A percentile compares a stretch with the other conserved stretches of the same genome.
phyloP scores from a whole-genome alignment of 352 stramenopile genomes.

The Globisporangium acanthophoron region DNA sequence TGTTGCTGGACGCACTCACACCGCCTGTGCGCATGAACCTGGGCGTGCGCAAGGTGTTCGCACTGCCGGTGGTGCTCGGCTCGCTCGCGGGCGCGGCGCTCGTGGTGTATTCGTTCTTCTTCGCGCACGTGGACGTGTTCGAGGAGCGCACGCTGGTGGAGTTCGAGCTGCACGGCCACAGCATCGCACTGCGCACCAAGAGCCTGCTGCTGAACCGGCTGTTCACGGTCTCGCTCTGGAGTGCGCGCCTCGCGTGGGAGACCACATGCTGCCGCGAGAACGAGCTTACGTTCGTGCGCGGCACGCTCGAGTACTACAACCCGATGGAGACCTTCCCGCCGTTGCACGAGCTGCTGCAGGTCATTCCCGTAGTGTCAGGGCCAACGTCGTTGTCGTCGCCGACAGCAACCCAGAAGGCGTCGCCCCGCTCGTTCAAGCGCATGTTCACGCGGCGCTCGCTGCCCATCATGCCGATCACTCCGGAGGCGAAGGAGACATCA shows the following conservation, averaged over 20 bases:
- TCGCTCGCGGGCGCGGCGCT: conserved; percentile 16
- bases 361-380: background rate
- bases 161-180: conserved; percentile 15
- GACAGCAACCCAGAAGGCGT: background rate
- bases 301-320: conserved; percentile 36
- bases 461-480: background rate
- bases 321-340: conserved; percentile 39
- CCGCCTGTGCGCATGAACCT: conserved; percentile 21
- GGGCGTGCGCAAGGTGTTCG: conserved; percentile 17
- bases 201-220: conserved; percentile 34
- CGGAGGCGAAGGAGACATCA: background rate
- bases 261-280: conserved; percentile 22
- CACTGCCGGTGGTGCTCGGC: conserved; percentile 17
- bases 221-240: conserved; percentile 43
- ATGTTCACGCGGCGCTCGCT: background rate
- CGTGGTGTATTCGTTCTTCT: conserved; percentile 28
- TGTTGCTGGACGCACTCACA: conserved; percentile 40
- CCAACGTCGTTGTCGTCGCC: background rate
- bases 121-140: conserved; percentile 19
- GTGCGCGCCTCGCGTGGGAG: conserved; percentile 28
- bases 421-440: background rate
- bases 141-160: conserved; percentile 22
- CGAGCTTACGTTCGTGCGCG: conserved; percentile 34
- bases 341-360: conserved; percentile 1
- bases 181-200: conserved; percentile 27